Base-by-base conservation (phyloP, 108 stramenopile species). In the Discostella stelligeroides region DNA sequence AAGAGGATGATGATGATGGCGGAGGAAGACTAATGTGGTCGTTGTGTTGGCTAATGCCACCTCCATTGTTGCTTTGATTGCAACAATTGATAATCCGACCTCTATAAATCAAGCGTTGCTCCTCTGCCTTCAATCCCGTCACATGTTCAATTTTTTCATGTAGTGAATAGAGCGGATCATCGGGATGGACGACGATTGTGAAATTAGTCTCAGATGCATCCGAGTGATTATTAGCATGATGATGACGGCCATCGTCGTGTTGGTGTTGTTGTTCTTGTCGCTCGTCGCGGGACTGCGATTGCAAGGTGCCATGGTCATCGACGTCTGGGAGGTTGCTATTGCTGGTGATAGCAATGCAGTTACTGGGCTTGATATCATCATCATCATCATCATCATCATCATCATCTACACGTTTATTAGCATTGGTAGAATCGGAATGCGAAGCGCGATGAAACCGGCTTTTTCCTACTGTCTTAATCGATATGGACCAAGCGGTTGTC, bases 31-130 rank as follows among this genome's bases (percentile, higher is more conserved):
- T n/a, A n/a, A n/a, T n/a, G n/a, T n/a, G n/a, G n/a, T n/a, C n/a
- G n/a, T n/a, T n/a, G n/a, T n/a, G n/a, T n/a, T n/a, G n/a, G n/a
- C n/a, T n/a, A n/a, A n/a, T n/a, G n/a, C 25, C 28, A 23, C 42
- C 25, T 9, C 46, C 14, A 30, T 24, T 48, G 40, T 15, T 48
- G 10, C 43, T 50, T 40, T 51, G 13, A 50, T 27, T 57, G 39
- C 48, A 46, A 21, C 6, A 25, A 21, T n/a, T 58, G 55, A 95
- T 86, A 40, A 95, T 73, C 62, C 90, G 66, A 15, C 94, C 94
- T 20, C 91, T 80, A 60, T 95, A 95, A 70, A 95, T 95, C 50
- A 95, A 58, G 1, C 91, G 64, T 64, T 92, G 91, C 63, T 88
- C 86, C 60, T 60, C 68, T 3, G 81, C 79, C 61, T 77, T 75